Evolutionary conservation across 805 yeast species (phyloP).

Genomic region (Komagataella kurtzmanii): DNA sequence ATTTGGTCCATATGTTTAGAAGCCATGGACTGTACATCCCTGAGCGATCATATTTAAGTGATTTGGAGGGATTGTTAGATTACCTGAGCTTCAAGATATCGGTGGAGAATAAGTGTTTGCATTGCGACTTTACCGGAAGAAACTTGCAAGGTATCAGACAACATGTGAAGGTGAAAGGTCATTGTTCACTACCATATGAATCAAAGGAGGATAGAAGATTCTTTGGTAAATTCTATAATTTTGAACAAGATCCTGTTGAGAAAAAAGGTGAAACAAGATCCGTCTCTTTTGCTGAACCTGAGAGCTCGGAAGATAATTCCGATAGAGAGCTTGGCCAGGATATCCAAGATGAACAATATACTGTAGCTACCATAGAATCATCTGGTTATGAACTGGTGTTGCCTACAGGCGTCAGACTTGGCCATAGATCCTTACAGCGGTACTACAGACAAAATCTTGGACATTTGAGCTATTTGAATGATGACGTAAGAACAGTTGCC

Average conservation of each 20-base stretch:
- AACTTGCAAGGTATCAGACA: conserved; percentile 27
- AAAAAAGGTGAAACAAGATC: neutral
- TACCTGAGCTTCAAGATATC: conserved; percentile 21
- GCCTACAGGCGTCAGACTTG: conserved; percentile 68
- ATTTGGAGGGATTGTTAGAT: conserved; percentile 23
- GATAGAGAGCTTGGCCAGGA: conserved; percentile 7
- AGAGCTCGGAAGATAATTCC: conserved; percentile 9
- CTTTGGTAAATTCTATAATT: conserved; percentile 25
- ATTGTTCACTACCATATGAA: conserved; percentile 31
- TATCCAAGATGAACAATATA: neutral
- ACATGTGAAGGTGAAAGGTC: conserved; percentile 29
- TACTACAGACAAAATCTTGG: conserved; percentile 55
- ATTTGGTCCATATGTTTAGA: conserved; percentile 26
- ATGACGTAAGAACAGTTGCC: conserved; percentile 62
- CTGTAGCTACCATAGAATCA: neutral
- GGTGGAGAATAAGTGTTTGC: conserved; percentile 27
- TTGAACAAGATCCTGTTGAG: conserved; percentile 5
- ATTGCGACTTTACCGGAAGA: conserved; percentile 29
- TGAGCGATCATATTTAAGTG: conserved; percentile 22
- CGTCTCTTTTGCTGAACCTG: conserved; percentile 8
- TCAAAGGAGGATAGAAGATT: conserved; percentile 22
- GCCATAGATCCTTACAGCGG: conserved; percentile 67
- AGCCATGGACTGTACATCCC: conserved; percentile 33
- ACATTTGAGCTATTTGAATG: conserved; percentile 36
- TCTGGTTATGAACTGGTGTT: conserved; percentile 51